Percentiles rank a stretch among this genome's conserved stretches.
Evolutionary conservation across 2,329 filamentous ascomycete genomes (phyloP).

Genomic region (Arachnomyces sp.): DNA sequence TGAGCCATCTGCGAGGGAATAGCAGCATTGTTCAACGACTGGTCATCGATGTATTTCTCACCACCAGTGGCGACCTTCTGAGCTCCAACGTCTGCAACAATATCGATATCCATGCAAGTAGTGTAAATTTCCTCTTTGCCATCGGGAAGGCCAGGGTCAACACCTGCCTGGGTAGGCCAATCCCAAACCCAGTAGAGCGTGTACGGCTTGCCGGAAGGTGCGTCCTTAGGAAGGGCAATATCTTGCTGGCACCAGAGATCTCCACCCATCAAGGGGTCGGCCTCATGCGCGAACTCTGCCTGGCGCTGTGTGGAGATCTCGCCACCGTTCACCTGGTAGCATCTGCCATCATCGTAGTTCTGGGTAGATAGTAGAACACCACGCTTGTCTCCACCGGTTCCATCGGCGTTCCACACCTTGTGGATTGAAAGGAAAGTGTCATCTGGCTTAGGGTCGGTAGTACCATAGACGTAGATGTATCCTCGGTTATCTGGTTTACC

Average conservation of each 20-base stretch:
- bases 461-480: constrained; percentile 68
- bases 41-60: constrained; percentile 22
- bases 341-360: constrained; percentile 83
- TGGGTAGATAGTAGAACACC: constrained; percentile 68
- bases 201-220: constrained; percentile 55
- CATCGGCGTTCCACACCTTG: constrained; percentile 66
- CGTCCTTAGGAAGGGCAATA: constrained; percentile 61
- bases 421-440: constrained; percentile 60
- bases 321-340: constrained; percentile 66
- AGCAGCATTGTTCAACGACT: constrained; percentile 31
- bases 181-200: constrained; percentile 97
- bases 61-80: constrained; percentile 6
- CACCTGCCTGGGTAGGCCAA: constrained; percentile 57
- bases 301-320: constrained; percentile 53
- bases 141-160: constrained; percentile 27
- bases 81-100: constrained; percentile 21
- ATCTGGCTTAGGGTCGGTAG: constrained; percentile 48
- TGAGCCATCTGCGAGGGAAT: constrained; percentile 31
- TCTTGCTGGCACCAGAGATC: constrained; percentile 75
- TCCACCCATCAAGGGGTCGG: constrained; percentile 45
- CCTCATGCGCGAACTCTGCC: constrained; percentile 42
- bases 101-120: constrained; percentile 42
- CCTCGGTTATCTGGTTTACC: constrained; percentile 59
- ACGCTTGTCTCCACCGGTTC: constrained; percentile 69
- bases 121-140: constrained; percentile 42